phyloP scores from a whole-genome alignment of 139 green algal genomes.

The Klebsormidium nitens region DNA sequence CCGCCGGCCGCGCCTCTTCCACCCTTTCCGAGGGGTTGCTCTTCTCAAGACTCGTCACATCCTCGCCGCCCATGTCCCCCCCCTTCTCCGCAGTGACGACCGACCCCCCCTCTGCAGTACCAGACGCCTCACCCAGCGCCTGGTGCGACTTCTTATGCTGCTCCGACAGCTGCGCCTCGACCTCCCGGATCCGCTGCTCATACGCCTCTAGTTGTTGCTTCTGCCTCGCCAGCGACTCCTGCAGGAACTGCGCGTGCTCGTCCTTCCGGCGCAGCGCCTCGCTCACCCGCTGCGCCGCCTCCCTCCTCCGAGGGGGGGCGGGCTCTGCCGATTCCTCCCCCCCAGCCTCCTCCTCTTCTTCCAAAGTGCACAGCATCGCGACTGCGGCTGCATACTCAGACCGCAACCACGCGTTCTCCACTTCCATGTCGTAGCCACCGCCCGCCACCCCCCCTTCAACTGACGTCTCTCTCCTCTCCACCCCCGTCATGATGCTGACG shows the following conservation, averaged over 20 bases:
- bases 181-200: conserved; percentile 17
- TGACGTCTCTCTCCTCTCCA: conserved; percentile 3
- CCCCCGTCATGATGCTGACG: conserved; percentile 7
- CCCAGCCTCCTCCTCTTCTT: not conserved
- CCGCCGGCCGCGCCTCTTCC: too few relatives aligned
- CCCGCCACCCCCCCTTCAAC: too few relatives aligned
- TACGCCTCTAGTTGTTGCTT: not conserved
- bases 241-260: conserved; percentile 8
- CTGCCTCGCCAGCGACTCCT: conserved; percentile 2
- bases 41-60: too few relatives aligned
- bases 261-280: conserved; percentile 28
- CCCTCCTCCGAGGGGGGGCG: not conserved
- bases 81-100: too few relatives aligned
- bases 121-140: not conserved
- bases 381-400: conserved; percentile 25
- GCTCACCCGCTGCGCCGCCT: not conserved
- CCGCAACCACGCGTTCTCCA: conserved; percentile 31
- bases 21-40: too few relatives aligned
- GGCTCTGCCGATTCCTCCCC: not conserved
- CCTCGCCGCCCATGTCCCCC: too few relatives aligned
- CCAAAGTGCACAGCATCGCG: conserved; percentile 17
- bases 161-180: conserved; percentile 2
- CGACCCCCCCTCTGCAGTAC: too few relatives aligned
- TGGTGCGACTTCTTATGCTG: not conserved
- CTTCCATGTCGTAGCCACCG: too few relatives aligned